Percentiles rank a stretch among this genome's conserved stretches.
Evolutionary conservation across 2,329 filamentous ascomycete species (phyloP).

Genomic region (Chrysoporthe puriensis): DNA sequence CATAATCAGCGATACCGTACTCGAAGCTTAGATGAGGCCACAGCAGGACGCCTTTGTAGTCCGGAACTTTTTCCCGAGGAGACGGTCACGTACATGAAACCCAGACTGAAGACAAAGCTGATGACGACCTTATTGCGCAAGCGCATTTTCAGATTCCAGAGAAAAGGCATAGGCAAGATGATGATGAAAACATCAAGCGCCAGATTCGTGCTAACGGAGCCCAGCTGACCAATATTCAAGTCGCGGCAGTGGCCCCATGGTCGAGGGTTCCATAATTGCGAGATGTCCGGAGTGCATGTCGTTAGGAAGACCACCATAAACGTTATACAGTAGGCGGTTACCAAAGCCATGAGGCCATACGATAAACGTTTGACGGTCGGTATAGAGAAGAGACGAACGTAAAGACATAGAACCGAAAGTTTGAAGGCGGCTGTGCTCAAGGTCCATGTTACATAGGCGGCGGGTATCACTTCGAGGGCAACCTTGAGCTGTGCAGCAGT

Average conservation of each 20-base stretch:
- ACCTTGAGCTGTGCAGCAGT: background rate
- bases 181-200: conserved; percentile 14
- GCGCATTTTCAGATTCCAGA: conserved; percentile 12
- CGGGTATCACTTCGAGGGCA: background rate
- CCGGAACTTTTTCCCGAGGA: background rate
- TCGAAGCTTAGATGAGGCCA: background rate
- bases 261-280: conserved; percentile 8
- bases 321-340: background rate
- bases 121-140: conserved; percentile 3
- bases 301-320: conserved; percentile 6
- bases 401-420: conserved; percentile 1
- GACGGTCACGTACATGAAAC: background rate
- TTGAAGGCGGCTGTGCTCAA: conserved; percentile 6
- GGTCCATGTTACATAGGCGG: conserved; percentile 7
- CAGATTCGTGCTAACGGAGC: conserved; percentile 4
- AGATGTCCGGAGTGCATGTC: conserved; percentile 6
- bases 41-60: background rate
- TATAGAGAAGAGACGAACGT: conserved; percentile 4
- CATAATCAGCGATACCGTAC: background rate
- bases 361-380: conserved; percentile 1
- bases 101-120: conserved; percentile 8
- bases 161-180: conserved; percentile 5
- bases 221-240: conserved; percentile 7
- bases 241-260: conserved; percentile 5
- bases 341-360: background rate